These are phyloP conservation scores for Trichoderma reesei DNA, from an alignment of 495 filamentous ascomycete species.

Conservation along the genomic window DNA sequence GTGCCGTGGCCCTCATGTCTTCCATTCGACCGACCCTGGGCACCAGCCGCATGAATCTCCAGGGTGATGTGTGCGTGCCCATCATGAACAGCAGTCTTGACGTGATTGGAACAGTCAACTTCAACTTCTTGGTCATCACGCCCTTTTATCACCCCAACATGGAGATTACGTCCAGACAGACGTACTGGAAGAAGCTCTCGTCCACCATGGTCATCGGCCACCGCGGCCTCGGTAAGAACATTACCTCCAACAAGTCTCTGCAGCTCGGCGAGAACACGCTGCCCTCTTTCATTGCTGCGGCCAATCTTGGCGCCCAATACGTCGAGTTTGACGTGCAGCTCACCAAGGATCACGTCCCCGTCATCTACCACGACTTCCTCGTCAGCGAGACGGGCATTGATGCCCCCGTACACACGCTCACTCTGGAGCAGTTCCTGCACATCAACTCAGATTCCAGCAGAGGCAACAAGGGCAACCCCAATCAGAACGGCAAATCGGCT, in stretches of 20 bases:
- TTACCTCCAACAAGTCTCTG: constrained; percentile 65
- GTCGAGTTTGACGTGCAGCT: constrained; percentile 95
- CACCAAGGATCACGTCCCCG: constrained; percentile 96
- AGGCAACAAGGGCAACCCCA: neutral
- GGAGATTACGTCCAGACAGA: constrained; percentile 77
- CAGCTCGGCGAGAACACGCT: constrained; percentile 95
- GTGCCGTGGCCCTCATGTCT: constrained; percentile 80
- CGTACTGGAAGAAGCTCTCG: constrained; percentile 75
- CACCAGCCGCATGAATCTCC: constrained; percentile 65
- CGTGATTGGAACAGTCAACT: constrained; percentile 87
- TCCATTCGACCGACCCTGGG: constrained; percentile 75
- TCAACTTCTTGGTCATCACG: constrained; percentile 92
- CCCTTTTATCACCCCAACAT: constrained; percentile 92
- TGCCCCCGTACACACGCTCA: constrained; percentile 90
- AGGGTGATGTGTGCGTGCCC: constrained; percentile 88
- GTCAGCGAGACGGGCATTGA: constrained; percentile 98
- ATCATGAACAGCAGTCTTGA: constrained; percentile 77
- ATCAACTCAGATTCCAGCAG: constrained; percentile 49
- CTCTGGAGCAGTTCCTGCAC: constrained; percentile 87
- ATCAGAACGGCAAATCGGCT: constrained; percentile 19
- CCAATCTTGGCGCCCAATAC: constrained; percentile 83
- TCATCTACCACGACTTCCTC: constrained; percentile 98
- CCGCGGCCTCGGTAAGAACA: constrained; percentile 88
- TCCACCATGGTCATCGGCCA: constrained; percentile 88
- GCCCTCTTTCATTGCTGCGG: constrained; percentile 90